Evolutionary conservation across 257 asterid genomes (phyloP).

Genomic region (Echium plantagineum): DNA sequence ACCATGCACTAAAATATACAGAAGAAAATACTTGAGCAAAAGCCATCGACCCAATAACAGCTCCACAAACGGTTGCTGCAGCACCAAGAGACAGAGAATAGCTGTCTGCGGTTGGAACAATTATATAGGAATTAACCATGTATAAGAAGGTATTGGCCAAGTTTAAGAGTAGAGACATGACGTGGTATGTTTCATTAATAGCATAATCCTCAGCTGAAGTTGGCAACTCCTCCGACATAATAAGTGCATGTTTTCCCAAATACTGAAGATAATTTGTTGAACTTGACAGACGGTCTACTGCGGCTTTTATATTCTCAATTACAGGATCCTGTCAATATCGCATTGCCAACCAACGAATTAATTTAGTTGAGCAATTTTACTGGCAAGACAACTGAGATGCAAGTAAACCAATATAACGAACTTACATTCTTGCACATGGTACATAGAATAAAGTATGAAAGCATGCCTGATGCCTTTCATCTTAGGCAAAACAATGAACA

Average conservation of each 20-base stretch:
- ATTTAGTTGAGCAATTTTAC: too few species aligned
- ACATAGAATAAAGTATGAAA: too few species aligned
- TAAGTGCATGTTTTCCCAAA: slow-evolving; percentile 48
- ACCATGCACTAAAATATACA: slow-evolving; percentile 65
- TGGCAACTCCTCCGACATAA: slow-evolving; percentile 37
- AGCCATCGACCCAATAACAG: slow-evolving; percentile 64
- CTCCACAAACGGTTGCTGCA: slow-evolving; percentile 71
- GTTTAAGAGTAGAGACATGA: slow-evolving; percentile 54
- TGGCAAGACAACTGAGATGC: too few species aligned
- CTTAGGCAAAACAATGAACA: too few species aligned
- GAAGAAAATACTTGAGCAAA: slow-evolving; percentile 67
- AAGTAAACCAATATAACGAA: too few species aligned
- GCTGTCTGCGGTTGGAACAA: slow-evolving; percentile 67
- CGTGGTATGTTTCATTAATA: slow-evolving; percentile 32
- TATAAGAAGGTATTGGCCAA: slow-evolving; percentile 46
- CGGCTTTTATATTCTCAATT: slow-evolving; percentile 33
- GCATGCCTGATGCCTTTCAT: too few species aligned
- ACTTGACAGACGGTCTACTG: slow-evolving; percentile 35
- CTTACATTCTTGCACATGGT: too few species aligned
- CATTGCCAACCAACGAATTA: too few species aligned
- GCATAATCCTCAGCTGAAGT: slow-evolving; percentile 23
- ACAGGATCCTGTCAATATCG: slow-evolving; percentile 34
- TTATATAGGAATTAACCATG: slow-evolving; percentile 59
- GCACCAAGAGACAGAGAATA: slow-evolving; percentile 63
- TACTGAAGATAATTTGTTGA: slow-evolving; percentile 44